Conservation (phyloP, 2,329 filamentous ascomycete species). For the Fusarium tricinctum region DNA sequence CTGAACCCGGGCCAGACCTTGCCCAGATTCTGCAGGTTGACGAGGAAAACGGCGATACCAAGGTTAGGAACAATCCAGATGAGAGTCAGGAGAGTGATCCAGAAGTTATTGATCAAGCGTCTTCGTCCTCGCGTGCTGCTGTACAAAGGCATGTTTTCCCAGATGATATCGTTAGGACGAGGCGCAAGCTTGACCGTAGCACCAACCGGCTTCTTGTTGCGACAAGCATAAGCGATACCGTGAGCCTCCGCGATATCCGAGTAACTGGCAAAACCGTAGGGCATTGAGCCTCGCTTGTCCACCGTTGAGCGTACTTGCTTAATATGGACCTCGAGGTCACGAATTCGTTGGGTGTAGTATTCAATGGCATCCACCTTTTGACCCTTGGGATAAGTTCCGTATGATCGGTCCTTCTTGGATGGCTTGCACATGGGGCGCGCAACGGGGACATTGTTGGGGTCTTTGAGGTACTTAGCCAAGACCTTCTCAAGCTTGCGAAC, state of each 20-base stretch:
- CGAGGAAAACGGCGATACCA: slow-evolving; percentile 92
- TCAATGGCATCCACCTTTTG: slow-evolving; percentile 94
- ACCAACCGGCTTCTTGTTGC: slow-evolving; percentile 84
- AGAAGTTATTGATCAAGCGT: slow-evolving; percentile 83
- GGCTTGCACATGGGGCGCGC: slow-evolving; percentile 83
- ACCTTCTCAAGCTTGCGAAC: slow-evolving; percentile 87
- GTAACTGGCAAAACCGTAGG: slow-evolving; percentile 96
- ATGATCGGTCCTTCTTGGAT: slow-evolving; percentile 82
- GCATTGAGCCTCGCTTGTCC: slow-evolving; percentile 88
- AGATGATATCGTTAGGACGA: slow-evolving; percentile 91
- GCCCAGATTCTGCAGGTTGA: slow-evolving; percentile 86
- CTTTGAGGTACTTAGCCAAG: slow-evolving; percentile 90
- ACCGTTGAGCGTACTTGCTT: slow-evolving; percentile 84
- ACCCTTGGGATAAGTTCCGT: slow-evolving; percentile 72
- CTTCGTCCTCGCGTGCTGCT: slow-evolving; percentile 78
- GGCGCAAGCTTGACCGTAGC: slow-evolving; percentile 85
- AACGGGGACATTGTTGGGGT: slow-evolving; percentile 83
- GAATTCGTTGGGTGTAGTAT: slow-evolving; percentile 88
- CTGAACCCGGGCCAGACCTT: slow-evolving; percentile 84
- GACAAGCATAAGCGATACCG: slow-evolving; percentile 83
- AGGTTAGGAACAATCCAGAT: slow-evolving; percentile 94
- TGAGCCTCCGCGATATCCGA: slow-evolving; percentile 90
- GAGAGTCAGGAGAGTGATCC: slow-evolving; percentile 84
- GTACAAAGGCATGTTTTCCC: slow-evolving; percentile 88
- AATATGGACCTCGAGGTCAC: slow-evolving; percentile 84